phyloP scores from a whole-genome alignment of 2,329 filamentous ascomycete species.

The Paecilomyces formosus region DNA sequence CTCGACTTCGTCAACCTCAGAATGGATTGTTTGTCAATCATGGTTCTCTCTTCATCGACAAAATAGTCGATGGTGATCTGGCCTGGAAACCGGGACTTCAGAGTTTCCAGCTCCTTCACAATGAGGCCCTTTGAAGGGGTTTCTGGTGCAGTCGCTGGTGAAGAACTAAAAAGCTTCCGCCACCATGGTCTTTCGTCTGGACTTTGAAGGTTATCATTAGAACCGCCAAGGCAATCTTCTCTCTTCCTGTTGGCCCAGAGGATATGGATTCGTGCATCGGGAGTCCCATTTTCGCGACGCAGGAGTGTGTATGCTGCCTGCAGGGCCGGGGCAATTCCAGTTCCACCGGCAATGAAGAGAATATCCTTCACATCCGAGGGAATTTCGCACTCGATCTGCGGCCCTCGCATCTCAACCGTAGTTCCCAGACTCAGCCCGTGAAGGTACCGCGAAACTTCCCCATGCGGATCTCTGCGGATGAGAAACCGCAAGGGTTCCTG shows the following conservation, averaged over 20 bases:
- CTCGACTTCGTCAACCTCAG: constrained; percentile 19
- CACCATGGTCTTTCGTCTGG: constrained; percentile 19
- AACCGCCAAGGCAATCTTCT: constrained; percentile 58
- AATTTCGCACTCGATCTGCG: constrained; percentile 61
- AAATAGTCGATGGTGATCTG: constrained; percentile 64
- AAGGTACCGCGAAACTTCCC: constrained; percentile 81
- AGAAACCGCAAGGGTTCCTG: constrained; percentile 58
- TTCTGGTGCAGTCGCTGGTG: constrained; percentile 2
- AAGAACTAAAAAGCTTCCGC: constrained; percentile 17
- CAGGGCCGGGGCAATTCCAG: constrained; percentile 82
- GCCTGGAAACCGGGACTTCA: constrained; percentile 52
- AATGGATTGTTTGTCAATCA: constrained; percentile 53
- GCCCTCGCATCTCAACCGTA: constrained; percentile 69
- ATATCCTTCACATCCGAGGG: constrained; percentile 52
- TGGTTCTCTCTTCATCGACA: constrained; percentile 69
- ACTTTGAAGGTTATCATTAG: constrained; percentile 40
- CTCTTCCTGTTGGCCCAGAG: constrained; percentile 71
- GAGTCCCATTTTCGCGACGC: constrained; percentile 18
- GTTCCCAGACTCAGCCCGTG: constrained; percentile 56
- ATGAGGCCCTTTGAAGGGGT: constrained; percentile 31
- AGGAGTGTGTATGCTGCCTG: constrained; percentile 63
- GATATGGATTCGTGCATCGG: constrained; percentile 54
- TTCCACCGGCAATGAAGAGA: constrained; percentile 85
- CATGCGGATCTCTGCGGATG: constrained; percentile 68
- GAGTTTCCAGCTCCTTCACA: constrained; percentile 53